phyloP scores from a whole-genome alignment of 1,284 basidiomycete genomes.

The Lentinus polychrous region DNA sequence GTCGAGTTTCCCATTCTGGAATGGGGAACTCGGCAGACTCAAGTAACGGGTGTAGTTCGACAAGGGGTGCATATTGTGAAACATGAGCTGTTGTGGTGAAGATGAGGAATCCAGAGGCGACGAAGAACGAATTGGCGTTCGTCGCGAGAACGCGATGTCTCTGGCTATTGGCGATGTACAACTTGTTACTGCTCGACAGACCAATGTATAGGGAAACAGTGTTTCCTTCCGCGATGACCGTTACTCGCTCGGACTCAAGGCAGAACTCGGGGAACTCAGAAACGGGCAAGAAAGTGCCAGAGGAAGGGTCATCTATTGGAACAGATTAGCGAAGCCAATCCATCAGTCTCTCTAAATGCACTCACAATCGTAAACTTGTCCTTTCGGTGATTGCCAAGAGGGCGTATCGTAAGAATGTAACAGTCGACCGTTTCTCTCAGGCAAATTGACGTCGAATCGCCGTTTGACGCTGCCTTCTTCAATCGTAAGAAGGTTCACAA shows the following conservation, averaged over 20 bases:
- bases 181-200: constrained; percentile 57
- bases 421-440: constrained; percentile 37
- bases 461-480: constrained; percentile 5
- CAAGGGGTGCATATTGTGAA: constrained; percentile 67
- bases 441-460: constrained; percentile 19
- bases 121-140: constrained; percentile 74
- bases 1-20: constrained; percentile 60
- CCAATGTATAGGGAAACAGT: constrained; percentile 48
- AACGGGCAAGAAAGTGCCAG: constrained; percentile 20
- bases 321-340: background rate
- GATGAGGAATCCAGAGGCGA: constrained; percentile 80
- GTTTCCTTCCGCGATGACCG: background rate
- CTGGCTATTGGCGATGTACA: constrained; percentile 39
- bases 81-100: constrained; percentile 86
- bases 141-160: constrained; percentile 36
- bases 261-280: constrained; percentile 58
- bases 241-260: constrained; percentile 27
- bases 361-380: constrained; percentile 48
- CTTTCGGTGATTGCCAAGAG: constrained; percentile 44
- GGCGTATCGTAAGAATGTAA: constrained; percentile 26
- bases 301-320: constrained; percentile 22
- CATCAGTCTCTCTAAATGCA: background rate
- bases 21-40: constrained; percentile 20
- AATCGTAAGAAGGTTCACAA: constrained; percentile 14
- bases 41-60: constrained; percentile 26